Evolutionary conservation across 2,329 filamentous ascomycete genomes (phyloP).

Genomic region (Herpotrichia juniperi): DNA sequence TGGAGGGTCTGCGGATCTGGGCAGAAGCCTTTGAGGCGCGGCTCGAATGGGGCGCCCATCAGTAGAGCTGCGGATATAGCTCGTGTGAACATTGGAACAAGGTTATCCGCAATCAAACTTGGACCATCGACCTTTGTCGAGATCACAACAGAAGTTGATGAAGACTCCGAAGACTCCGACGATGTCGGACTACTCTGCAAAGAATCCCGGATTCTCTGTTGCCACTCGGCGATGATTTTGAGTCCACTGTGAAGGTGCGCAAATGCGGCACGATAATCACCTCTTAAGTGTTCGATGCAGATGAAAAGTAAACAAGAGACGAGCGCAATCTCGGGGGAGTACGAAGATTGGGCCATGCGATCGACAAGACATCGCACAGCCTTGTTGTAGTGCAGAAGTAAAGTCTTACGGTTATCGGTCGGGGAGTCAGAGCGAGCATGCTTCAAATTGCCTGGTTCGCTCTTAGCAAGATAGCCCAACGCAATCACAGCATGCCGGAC

Average conservation of each 20-base stretch:
- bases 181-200: conserved; percentile 5
- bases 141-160: too few relatives aligned
- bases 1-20: conserved; percentile 3
- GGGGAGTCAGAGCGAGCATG: conserved; percentile 14
- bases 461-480: conserved; percentile 44
- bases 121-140: background rate
- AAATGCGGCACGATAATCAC: conserved; percentile 48
- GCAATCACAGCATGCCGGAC: conserved; percentile 53
- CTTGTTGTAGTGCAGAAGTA: conserved; percentile 50
- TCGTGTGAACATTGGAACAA: conserved; percentile 29
- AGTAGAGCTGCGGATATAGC: conserved; percentile 23
- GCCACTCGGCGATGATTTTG: conserved; percentile 35
- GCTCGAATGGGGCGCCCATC: conserved; percentile 21
- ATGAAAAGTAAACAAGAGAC: conserved; percentile 53
- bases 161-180: background rate
- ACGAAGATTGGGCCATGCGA: conserved; percentile 34
- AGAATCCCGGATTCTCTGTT: background rate
- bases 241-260: conserved; percentile 54
- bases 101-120: conserved; percentile 19
- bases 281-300: conserved; percentile 51
- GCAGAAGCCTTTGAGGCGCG: conserved; percentile 9
- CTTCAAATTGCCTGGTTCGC: conserved; percentile 26
- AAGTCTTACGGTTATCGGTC: conserved; percentile 23
- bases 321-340: conserved; percentile 44
- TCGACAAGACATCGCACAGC: conserved; percentile 45